These are phyloP conservation scores for Solanum bulbocastanum DNA, from an alignment of 257 asterid genomes.

Conservation along the genomic window DNA sequence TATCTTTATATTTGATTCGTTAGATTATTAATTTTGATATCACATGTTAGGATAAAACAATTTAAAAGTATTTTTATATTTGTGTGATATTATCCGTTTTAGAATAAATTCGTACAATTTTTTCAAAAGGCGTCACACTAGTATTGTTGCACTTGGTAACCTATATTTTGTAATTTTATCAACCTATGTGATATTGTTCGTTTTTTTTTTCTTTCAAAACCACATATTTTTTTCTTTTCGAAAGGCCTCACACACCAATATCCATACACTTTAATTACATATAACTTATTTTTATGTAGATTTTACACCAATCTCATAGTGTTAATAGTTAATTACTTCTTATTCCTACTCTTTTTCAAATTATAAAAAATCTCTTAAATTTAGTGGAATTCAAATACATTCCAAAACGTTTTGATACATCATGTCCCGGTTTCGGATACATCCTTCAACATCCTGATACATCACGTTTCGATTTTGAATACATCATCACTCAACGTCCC, in stretches of 20 bases:
- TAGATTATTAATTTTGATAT: neutral
- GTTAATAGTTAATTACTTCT: fast-evolving
- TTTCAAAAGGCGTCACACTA: neutral
- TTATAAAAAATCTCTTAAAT: too few species aligned
- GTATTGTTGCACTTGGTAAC: neutral
- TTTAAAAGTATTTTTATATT: neutral
- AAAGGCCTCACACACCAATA: neutral
- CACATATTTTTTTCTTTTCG: neutral
- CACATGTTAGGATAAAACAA: neutral
- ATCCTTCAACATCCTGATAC: too few species aligned
- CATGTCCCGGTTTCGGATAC: fast-evolving
- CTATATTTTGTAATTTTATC: neutral
- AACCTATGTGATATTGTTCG: too few species aligned
- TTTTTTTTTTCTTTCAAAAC: neutral
- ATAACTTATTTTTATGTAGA: neutral
- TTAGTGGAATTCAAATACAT: too few species aligned
- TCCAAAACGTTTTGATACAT: too few species aligned
- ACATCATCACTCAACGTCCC: too few species aligned
- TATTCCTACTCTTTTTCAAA: too few species aligned
- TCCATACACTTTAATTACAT: neutral
- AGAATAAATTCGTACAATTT: fast-evolving
- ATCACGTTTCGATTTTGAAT: fast-evolving
- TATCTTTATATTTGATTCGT: neutral
- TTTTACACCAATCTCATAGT: too few species aligned
- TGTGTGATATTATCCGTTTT: neutral